A percentile compares a stretch with the other conserved stretches of the same genome.
These are phyloP conservation scores for Fusarium metavorans DNA, from an alignment of 2,329 filamentous ascomycete genomes.

Conservation along the genomic window DNA sequence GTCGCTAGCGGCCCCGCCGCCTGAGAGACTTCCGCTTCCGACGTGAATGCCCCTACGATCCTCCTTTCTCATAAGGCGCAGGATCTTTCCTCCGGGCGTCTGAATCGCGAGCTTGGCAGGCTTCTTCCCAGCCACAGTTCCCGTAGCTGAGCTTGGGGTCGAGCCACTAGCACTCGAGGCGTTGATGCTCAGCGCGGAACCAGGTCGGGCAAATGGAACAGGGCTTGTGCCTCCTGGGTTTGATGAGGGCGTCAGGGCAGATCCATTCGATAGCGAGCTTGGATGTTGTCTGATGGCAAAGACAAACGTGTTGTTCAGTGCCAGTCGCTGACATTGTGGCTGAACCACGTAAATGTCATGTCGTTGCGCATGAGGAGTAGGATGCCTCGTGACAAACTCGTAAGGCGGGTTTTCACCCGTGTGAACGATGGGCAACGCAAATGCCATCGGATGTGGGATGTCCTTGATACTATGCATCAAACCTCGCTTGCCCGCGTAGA, in stretches of 20 bases:
- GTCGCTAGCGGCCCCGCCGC: slow-evolving; percentile 71
- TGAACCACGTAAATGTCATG: slow-evolving; percentile 98
- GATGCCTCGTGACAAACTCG: slow-evolving; percentile 92
- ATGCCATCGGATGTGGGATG: slow-evolving; percentile 90
- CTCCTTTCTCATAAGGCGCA: slow-evolving; percentile 85
- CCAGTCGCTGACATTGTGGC: slow-evolving; percentile 89
- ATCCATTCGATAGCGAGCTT: slow-evolving; percentile 60
- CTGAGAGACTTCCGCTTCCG: slow-evolving; percentile 55
- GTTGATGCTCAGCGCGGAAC: slow-evolving; percentile 74
- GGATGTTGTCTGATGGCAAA: slow-evolving; percentile 96
- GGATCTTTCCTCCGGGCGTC: slow-evolving; percentile 92
- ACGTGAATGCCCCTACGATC: slow-evolving; percentile 69
- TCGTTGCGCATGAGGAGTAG: slow-evolving; percentile 95
- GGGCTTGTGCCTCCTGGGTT: slow-evolving; percentile 66
- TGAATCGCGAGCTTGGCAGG: slow-evolving; percentile 97
- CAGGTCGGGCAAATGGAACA: slow-evolving; percentile 70
- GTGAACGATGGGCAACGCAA: slow-evolving; percentile 91
- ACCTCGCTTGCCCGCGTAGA: slow-evolving; percentile 94
- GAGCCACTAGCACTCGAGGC: slow-evolving; percentile 69
- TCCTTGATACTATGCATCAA: slow-evolving; percentile 98
- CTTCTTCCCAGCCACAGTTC: slow-evolving; percentile 74
- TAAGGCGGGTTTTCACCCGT: slow-evolving; percentile 93
- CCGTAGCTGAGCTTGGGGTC: slow-evolving; percentile 66
- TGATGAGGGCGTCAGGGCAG: slow-evolving; percentile 58
- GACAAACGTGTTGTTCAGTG: slow-evolving; percentile 97